These are phyloP conservation scores for Chimonanthus salicifolius DNA, from an alignment of 164 flowering plant genomes.

Conservation along the genomic window DNA sequence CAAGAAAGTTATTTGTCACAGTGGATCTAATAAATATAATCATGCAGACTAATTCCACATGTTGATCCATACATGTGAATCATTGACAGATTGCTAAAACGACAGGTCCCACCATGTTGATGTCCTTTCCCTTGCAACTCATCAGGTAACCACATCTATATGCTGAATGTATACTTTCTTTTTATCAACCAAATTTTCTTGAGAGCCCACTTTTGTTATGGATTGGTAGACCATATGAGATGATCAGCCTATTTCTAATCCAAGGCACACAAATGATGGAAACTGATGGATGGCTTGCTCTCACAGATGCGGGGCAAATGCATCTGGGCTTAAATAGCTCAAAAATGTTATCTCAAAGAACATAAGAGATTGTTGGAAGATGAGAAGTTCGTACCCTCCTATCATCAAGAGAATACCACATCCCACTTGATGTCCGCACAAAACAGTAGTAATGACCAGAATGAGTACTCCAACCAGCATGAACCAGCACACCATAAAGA, in stretches of 20 bases:
- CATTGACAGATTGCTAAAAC: background rate
- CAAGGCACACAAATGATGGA: background rate
- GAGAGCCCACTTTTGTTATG: background rate
- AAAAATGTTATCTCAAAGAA: background rate
- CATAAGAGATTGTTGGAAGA: background rate
- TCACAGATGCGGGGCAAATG: background rate
- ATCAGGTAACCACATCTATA: background rate
- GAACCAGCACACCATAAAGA: conserved; percentile 92
- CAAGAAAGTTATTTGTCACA: no score
- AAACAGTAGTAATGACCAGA: conserved; percentile 89
- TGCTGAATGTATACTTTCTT: background rate
- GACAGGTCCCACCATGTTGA: background rate
- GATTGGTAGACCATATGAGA: background rate
- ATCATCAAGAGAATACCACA: conserved; percentile 95
- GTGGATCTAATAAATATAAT: background rate
- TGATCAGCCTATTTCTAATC: background rate
- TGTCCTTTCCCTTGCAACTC: background rate
- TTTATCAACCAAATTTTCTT: background rate
- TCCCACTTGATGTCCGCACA: conserved; percentile 89
- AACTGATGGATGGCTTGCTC: no score
- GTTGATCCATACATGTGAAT: background rate
- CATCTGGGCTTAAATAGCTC: background rate
- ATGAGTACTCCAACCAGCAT: conserved; percentile 80
- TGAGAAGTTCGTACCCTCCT: conserved; percentile 48
- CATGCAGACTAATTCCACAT: background rate